Evolutionary conservation across 306 rosid species (phyloP).

Genomic region (Coriaria nepalensis): DNA sequence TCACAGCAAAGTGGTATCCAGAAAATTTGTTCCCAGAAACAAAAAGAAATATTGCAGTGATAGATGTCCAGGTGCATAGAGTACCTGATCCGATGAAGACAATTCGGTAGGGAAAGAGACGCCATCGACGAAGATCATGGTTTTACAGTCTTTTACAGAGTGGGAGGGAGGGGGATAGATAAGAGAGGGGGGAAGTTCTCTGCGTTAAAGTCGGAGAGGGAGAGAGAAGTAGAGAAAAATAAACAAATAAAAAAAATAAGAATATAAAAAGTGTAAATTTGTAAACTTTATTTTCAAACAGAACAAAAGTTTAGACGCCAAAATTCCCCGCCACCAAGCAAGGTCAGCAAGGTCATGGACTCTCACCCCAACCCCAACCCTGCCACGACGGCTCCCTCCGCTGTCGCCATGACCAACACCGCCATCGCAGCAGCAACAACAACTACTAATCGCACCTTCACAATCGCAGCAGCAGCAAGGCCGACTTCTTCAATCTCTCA

Average conservation of each 20-base stretch:
- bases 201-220: neutral
- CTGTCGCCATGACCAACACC: conserved; percentile 12
- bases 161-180: neutral
- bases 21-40: neutral
- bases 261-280: neutral
- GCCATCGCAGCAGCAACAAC: conserved; percentile 2
- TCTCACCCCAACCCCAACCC: conserved; percentile 12
- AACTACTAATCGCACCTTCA: conserved; percentile 8
- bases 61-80: neutral
- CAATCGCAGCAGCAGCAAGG: conserved; percentile 20
- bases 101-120: conserved; percentile 6
- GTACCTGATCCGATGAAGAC: conserved; percentile 15
- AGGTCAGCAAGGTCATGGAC: conserved; percentile 25
- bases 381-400: conserved; percentile 4
- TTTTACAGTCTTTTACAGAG: neutral
- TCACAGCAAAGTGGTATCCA: no score
- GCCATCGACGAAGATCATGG: conserved; percentile 25
- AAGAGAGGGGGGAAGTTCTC: neutral
- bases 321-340: conserved; percentile 27
- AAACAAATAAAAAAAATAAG: no score
- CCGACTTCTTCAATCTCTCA: conserved; percentile 27
- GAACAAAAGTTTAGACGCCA: conserved; percentile 5
- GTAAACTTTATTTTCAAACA: conserved; percentile 6
- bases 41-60: neutral
- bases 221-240: neutral